Conservation (phyloP, 2,329 filamentous ascomycete species). For the Macrophomina phaseolina region DNA sequence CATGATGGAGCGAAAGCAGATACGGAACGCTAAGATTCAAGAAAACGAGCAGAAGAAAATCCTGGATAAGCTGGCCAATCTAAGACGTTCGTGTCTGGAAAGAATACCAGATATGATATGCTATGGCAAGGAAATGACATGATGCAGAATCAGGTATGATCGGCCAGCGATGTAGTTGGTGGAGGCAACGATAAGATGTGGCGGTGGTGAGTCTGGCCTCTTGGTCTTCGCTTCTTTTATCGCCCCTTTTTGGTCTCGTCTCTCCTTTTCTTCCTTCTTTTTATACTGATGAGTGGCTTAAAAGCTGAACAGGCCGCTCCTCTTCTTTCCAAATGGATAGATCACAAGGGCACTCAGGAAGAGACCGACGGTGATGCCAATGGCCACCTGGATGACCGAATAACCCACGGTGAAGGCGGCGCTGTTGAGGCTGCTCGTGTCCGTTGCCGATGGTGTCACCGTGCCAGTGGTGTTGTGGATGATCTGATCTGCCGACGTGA, state of each 20-base stretch:
- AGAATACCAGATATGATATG: not conserved
- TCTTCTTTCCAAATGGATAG: conserved; percentile 56
- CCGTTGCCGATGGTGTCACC: conserved; percentile 10
- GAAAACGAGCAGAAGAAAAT: not conserved
- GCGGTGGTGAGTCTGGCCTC: not conserved
- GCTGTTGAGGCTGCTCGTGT: conserved; percentile 43
- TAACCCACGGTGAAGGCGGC: conserved; percentile 56
- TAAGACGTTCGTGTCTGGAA: not conserved
- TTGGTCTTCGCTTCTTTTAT: conserved; percentile 21
- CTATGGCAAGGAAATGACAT: not conserved
- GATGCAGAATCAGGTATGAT: conserved; percentile 6
- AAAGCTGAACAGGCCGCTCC: conserved; percentile 52
- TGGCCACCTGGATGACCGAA: conserved; percentile 56
- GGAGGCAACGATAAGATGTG: not conserved
- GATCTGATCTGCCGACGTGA: conserved; percentile 63
- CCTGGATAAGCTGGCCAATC: not conserved
- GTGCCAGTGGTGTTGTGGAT: conserved; percentile 51
- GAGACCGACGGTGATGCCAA: conserved; percentile 58
- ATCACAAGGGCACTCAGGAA: conserved; percentile 56
- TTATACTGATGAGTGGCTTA: conserved; percentile 18
- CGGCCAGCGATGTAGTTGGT: conserved; percentile 6
- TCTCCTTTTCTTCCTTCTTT: not conserved
- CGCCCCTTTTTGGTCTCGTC: conserved; percentile 25
- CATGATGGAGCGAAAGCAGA: not conserved
- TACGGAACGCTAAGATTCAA: not conserved